Evolutionary conservation across 2,329 filamentous ascomycete species (phyloP).

Genomic region (Albophoma yamanashiensis): DNA sequence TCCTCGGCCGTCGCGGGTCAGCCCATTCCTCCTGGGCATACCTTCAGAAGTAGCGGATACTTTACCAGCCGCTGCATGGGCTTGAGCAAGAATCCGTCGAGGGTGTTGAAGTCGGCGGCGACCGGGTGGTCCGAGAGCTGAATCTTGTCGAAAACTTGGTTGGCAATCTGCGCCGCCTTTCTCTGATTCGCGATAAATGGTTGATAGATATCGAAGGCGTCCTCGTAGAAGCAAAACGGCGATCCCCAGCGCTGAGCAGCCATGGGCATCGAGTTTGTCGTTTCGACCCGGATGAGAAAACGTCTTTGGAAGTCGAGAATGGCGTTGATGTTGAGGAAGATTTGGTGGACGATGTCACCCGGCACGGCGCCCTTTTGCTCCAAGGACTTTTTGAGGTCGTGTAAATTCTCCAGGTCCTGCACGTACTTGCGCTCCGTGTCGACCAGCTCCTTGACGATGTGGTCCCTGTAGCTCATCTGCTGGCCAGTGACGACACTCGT

Average conservation of each 20-base stretch:
- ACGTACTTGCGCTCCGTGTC: slow-evolving; percentile 97
- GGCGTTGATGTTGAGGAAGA: slow-evolving; percentile 92
- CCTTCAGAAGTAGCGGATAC: slow-evolving; percentile 82
- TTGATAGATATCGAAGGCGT: slow-evolving; percentile 85
- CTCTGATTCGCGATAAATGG: slow-evolving; percentile 96
- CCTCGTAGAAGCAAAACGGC: slow-evolving; percentile 77
- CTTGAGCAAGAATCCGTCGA: slow-evolving; percentile 89
- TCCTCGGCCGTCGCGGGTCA: background rate
- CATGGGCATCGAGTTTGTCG: slow-evolving; percentile 75
- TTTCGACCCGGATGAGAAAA: slow-evolving; percentile 92
- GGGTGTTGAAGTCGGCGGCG: slow-evolving; percentile 73
- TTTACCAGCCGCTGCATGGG: slow-evolving; percentile 94
- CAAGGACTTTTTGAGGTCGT: slow-evolving; percentile 81
- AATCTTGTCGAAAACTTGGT: slow-evolving; percentile 80
- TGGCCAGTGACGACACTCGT: slow-evolving; percentile 40
- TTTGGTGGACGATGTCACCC: slow-evolving; percentile 84
- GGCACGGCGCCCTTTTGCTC: slow-evolving; percentile 81
- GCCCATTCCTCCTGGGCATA: slow-evolving; percentile 24
- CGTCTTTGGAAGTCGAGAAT: slow-evolving; percentile 92
- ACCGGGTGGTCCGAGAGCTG: slow-evolving; percentile 65
- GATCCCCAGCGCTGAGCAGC: slow-evolving; percentile 83
- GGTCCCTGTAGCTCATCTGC: slow-evolving; percentile 66
- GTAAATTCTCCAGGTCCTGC: slow-evolving; percentile 88
- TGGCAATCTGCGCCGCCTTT: slow-evolving; percentile 76
- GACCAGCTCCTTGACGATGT: slow-evolving; percentile 84